Percentiles rank a stretch among this genome's conserved stretches.
Conservation (phyloP, 1,284 basidiomycete species). For the Phellinidium pouzarii region DNA sequence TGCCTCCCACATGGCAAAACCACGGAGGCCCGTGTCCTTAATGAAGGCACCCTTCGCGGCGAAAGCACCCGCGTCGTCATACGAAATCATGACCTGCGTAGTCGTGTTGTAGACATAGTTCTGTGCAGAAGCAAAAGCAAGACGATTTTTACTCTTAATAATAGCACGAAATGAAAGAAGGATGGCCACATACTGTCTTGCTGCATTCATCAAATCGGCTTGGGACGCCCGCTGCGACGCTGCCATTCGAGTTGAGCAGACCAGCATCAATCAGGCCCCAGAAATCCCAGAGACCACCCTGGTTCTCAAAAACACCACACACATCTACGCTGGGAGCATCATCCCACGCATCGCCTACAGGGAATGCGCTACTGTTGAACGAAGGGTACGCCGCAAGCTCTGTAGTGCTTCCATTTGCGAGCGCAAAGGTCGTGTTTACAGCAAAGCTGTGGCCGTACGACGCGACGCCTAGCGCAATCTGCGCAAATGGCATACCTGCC, state of each 20-base stretch:
- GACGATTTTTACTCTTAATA: no score
- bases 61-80: constrained; percentile 53
- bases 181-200: constrained; percentile 44
- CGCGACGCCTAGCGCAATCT: constrained; percentile 79
- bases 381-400: constrained; percentile 41
- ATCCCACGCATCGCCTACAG: constrained; percentile 53
- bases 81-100: constrained; percentile 51
- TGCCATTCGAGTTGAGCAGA: constrained; percentile 48
- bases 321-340: constrained; percentile 39
- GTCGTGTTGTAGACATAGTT: constrained; percentile 50
- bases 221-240: constrained; percentile 39
- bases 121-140: not conserved
- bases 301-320: constrained; percentile 41
- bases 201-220: constrained; percentile 57
- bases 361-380: constrained; percentile 39
- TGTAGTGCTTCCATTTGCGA: constrained; percentile 26
- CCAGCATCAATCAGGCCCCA: constrained; percentile 50
- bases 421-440: constrained; percentile 36
- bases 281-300: constrained; percentile 51
- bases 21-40: constrained; percentile 41
- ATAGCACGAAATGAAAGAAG: not conserved
- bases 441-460: constrained; percentile 65
- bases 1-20: constrained; percentile 61
- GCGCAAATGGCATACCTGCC: constrained; percentile 72
- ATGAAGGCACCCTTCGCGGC: constrained; percentile 56